These are phyloP conservation scores for Linderniella brevidens DNA, from an alignment of 257 asterid genomes.

Conservation along the genomic window DNA sequence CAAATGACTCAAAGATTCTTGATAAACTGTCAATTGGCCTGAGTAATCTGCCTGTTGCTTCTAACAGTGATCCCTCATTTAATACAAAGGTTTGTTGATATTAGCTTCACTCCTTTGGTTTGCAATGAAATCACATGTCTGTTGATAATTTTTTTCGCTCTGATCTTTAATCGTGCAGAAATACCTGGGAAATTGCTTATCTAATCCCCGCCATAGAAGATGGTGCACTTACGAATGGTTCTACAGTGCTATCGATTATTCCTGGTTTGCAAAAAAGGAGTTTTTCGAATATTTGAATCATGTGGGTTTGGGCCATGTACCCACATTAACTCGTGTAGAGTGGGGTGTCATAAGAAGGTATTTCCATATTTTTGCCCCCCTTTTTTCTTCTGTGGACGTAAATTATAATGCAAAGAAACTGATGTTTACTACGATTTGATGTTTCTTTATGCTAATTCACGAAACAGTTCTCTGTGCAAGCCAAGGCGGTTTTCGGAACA, in stretches of 20 bases:
- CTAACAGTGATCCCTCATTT: constrained; percentile 11
- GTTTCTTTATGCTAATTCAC: constrained; percentile 2
- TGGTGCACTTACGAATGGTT: constrained; percentile 93
- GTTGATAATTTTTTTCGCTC: constrained; percentile 8
- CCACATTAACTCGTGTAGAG: constrained; percentile 69
- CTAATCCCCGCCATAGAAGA: constrained; percentile 43
- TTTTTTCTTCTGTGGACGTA: too few relatives aligned
- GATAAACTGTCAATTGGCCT: constrained; percentile 30
- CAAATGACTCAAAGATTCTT: constrained; percentile 27
- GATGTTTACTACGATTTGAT: too few relatives aligned
- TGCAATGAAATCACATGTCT: not conserved
- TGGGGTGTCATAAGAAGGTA: constrained; percentile 96
- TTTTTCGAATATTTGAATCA: constrained; percentile 76
- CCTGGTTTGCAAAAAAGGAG: constrained; percentile 87
- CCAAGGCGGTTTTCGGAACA: constrained; percentile 91
- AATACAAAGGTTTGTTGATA: constrained; percentile 32
- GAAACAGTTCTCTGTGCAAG: constrained; percentile 82
- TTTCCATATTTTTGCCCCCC: too few relatives aligned
- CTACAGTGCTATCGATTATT: constrained; percentile 89
- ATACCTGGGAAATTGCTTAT: constrained; percentile 40
- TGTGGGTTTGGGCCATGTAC: constrained; percentile 74
- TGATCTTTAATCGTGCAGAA: constrained; percentile 28
- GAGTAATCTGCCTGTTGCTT: constrained; percentile 11
- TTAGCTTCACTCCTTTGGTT: constrained; percentile 7
- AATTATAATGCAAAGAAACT: too few relatives aligned